These are phyloP conservation scores for Coccomyxa subellipsoidea DNA, from an alignment of 163 green algal species.

Conservation along the genomic window DNA sequence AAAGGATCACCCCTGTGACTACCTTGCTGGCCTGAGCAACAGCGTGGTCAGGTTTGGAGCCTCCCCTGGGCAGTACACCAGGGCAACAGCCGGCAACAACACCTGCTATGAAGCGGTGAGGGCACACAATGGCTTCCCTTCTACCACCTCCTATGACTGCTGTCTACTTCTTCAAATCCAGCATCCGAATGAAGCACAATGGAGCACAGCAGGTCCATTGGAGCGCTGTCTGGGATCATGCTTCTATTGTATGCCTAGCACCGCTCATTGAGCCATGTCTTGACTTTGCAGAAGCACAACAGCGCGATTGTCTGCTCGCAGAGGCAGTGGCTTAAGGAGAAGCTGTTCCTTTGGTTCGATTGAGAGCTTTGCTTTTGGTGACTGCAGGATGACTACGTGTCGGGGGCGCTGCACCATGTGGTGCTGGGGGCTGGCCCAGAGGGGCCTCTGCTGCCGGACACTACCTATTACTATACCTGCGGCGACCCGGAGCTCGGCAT, in stretches of 20 bases:
- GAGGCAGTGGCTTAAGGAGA: no score
- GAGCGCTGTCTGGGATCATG: neutral
- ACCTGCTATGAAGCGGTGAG: slow-evolving; percentile 14
- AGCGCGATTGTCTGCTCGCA: no score
- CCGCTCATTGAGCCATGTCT: neutral
- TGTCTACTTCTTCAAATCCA: no score
- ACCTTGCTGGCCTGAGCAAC: slow-evolving; percentile 16
- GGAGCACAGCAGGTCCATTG: no score
- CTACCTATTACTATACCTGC: slow-evolving; percentile 44
- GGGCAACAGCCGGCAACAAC: neutral
- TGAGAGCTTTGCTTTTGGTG: neutral
- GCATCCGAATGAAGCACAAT: no score
- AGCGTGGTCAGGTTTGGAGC: slow-evolving; percentile 37
- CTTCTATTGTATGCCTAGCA: neutral
- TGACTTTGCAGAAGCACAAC: neutral
- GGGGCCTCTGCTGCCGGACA: slow-evolving; percentile 33
- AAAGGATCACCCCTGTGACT: slow-evolving; percentile 11
- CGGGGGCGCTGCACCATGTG: slow-evolving; percentile 44
- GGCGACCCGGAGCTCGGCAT: slow-evolving; percentile 33
- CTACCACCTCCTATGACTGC: no score
- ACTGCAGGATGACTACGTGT: slow-evolving; percentile 24
- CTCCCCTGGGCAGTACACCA: slow-evolving; percentile 12
- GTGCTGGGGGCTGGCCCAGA: slow-evolving; percentile 31
- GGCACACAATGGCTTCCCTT: neutral
- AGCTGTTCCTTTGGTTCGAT: neutral